Evolutionary conservation across 2,329 filamentous ascomycete genomes (phyloP).

Genomic region (Alternaria sp.): DNA sequence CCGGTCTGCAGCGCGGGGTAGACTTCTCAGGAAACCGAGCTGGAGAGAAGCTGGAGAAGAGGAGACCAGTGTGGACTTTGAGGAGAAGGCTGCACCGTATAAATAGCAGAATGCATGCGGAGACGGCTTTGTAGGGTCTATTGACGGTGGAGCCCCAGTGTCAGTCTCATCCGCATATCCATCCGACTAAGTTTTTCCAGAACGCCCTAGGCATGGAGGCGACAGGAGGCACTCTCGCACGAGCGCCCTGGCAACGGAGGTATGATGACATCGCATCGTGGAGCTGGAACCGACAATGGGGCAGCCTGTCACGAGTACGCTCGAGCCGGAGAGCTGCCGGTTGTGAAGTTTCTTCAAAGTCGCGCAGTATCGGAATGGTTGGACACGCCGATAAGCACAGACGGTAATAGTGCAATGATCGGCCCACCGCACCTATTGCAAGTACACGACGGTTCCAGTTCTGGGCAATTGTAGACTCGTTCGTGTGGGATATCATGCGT

Average conservation of each 20-base stretch:
- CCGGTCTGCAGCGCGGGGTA: conserved; percentile 13
- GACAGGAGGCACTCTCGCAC: conserved; percentile 26
- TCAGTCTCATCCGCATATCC: conserved; percentile 26
- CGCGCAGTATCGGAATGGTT: conserved; percentile 26
- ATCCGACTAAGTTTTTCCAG: conserved; percentile 24
- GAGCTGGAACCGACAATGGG: conserved; percentile 15
- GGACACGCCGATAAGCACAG: conserved; percentile 22
- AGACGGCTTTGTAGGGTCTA: conserved; percentile 25
- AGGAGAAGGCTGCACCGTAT: conserved; percentile 28
- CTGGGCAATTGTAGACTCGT: not conserved
- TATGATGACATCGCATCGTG: conserved; percentile 32
- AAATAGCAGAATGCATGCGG: conserved; percentile 29
- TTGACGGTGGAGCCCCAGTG: conserved; percentile 34
- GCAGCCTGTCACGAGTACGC: conserved; percentile 19
- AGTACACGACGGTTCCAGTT: conserved; percentile 5
- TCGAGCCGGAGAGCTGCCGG: conserved; percentile 20
- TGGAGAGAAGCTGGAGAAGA: conserved; percentile 30
- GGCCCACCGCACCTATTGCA: conserved; percentile 22
- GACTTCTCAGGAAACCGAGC: conserved; percentile 15
- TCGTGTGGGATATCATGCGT: not conserved
- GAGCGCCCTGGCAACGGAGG: conserved; percentile 29
- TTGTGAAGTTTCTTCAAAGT: conserved; percentile 19
- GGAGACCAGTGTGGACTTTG: conserved; percentile 28
- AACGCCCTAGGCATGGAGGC: conserved; percentile 18
- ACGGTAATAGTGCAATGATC: conserved; percentile 17